Base-by-base conservation (phyloP, 306 rosid species). In the Myrica gale region DNA sequence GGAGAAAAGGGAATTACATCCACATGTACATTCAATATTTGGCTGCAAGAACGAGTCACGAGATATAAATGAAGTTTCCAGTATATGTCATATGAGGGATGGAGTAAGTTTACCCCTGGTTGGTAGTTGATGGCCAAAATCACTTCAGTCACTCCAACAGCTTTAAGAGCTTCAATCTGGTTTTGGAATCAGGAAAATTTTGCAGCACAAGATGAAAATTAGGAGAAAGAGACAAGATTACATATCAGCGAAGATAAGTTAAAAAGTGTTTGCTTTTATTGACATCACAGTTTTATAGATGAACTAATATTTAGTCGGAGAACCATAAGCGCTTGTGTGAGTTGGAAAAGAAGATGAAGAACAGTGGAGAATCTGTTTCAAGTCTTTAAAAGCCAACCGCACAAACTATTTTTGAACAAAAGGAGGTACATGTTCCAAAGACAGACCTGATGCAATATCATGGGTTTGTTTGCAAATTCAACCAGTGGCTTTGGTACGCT, bases 51-150 rank as follows among this genome's bases (percentile, higher is more conserved):
- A 48, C 52, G 67, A 69, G 41, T 53, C 50, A 79, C 57, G 80
- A 75, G 45, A 43, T 73, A 78, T 79, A 51, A 72, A 56, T 4
- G 48, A 6, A 53, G 50, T 8, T 47, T 63, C 56, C 21, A 21
- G 68, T 44, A 26, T 60, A n/a, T n/a, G n/a, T n/a, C n/a, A n/a
- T n/a, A 51, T 7, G 42, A 73, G 20, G 66, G 70, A 55, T 60
- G 76, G 61, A 32, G 9, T 68, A 52, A 56, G 11, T 58, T 76
- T 87, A 92, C 99, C 97, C 92, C 97, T 79, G 99, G 99, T 85
- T 96, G 99, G 83, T 96, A 96, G 84, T 92, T 96, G 90, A 96
- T 92, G 66, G 99, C 99, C 76, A 96, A 82, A 79, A 96, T 96
- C 78, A 96, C 99, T 87, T 96, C 99, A 63, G 71, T 83, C 76